Evolutionary conservation across 176 grass and related monocot genomes (phyloP).

Genomic region (Juncus effusus): DNA sequence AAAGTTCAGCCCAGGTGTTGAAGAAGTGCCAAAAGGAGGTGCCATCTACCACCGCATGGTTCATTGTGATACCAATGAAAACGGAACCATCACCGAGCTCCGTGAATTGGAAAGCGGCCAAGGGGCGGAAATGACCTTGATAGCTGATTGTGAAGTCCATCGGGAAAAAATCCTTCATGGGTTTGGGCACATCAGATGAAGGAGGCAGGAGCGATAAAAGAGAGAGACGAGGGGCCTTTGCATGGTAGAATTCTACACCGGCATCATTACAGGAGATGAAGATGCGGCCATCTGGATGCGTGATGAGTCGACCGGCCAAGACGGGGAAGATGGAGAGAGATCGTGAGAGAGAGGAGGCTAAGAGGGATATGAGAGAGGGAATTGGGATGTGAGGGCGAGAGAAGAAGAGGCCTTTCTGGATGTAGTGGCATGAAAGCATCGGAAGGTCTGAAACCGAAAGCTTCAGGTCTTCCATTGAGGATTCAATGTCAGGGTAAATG

Average conservation of each 20-base stretch:
- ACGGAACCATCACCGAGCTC: conserved; percentile 66
- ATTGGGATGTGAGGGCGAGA: conserved; percentile 49
- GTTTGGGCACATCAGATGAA: conserved; percentile 61
- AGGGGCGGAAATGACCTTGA: conserved; percentile 64
- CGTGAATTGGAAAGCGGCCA: conserved; percentile 88
- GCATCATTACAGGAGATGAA: conserved; percentile 76
- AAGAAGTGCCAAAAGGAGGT: conserved; percentile 97
- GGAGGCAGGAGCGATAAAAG: conserved; percentile 48
- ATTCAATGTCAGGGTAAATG: conserved; percentile 45
- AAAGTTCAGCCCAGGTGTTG: conserved; percentile 71
- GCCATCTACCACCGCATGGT: conserved; percentile 83
- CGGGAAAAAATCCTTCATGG: conserved; percentile 70
- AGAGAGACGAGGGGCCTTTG: conserved; percentile 36
- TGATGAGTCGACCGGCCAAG: conserved; percentile 72
- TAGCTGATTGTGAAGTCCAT: conserved; percentile 77
- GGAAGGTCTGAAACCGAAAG: conserved; percentile 91
- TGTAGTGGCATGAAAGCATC: conserved; percentile 99
- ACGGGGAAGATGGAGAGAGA: conserved; percentile 51
- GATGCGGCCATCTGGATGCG: conserved; percentile 53
- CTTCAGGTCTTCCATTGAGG: conserved; percentile 50
- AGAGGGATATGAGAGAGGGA: conserved; percentile 45
- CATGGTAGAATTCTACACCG: conserved; percentile 67
- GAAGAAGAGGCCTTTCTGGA: conserved; percentile 96
- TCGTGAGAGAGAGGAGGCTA: conserved; percentile 57
- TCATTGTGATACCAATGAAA: conserved; percentile 74